phyloP scores from a whole-genome alignment of 495 filamentous ascomycete genomes.

The Podospora pseudopauciseta region DNA sequence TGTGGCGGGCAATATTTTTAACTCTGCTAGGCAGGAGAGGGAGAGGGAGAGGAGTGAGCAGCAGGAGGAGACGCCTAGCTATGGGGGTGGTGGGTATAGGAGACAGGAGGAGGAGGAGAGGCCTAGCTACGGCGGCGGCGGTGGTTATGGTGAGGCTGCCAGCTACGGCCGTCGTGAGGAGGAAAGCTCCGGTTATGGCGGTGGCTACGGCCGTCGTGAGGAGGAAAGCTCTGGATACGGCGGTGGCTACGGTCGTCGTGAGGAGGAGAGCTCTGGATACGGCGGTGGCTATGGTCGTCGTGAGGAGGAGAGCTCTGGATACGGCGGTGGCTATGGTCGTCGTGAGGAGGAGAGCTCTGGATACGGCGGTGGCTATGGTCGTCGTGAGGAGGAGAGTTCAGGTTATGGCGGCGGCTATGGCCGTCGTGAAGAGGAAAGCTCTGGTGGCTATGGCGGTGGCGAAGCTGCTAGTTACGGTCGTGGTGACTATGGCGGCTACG shows the following conservation, averaged over 20 bases:
- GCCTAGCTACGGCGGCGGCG: slow-evolving; percentile 7
- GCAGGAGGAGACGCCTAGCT: slow-evolving; percentile 43
- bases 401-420: slow-evolving; percentile 6
- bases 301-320: not conserved
- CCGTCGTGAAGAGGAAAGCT: not conserved
- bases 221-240: slow-evolving; percentile 11
- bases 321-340: not conserved
- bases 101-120: slow-evolving; percentile 36
- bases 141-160: slow-evolving; percentile 10
- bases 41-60: slow-evolving; percentile 43
- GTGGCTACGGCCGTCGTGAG: slow-evolving; percentile 10
- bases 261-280: slow-evolving; percentile 9
- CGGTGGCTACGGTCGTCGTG: slow-evolving; percentile 15
- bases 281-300: slow-evolving; percentile 3
- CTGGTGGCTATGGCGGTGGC: not conserved
- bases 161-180: slow-evolving; percentile 17
- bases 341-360: slow-evolving; percentile 8
- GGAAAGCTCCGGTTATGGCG: slow-evolving; percentile 16
- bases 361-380: slow-evolving; percentile 16
- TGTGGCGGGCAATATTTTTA: slow-evolving; percentile 46
- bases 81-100: slow-evolving; percentile 43
- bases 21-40: slow-evolving; percentile 39
- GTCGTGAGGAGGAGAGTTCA: not conserved
- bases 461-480: not conserved
- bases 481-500: slow-evolving; percentile 7